Base-by-base conservation (phyloP, 306 rosid species). In the Astragalus glycyphyllos region DNA sequence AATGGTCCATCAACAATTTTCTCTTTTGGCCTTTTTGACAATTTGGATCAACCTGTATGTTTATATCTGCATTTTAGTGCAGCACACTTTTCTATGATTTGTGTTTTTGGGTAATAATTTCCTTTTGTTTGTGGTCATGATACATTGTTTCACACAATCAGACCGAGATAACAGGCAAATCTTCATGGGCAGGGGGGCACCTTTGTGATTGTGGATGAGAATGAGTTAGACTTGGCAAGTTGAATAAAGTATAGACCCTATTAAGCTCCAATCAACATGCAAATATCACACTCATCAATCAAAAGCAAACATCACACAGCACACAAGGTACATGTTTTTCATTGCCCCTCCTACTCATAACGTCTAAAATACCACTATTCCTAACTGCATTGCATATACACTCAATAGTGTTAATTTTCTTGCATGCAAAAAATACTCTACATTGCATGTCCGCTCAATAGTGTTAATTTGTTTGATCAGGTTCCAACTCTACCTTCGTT, bases 261-360 rank as follows among this genome's bases (percentile, higher is more conserved):
- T 60, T 69, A 65, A 81, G 82, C 56, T 50, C 87, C 88, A 77
- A 76, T 71, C 58, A 83, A 73, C 84, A 73, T 61, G 72, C 67
- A 44, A 51, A 80, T 8, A 68, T 81, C 78, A 32, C 85, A 83
- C 72, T 79, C 69, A 41, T 40, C 31, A 26, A 26, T 26, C 11
- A 62, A 41, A 62, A 60, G 51, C 68, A 41, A 11, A 41, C 17
- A 17, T 15, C 14, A 6, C 44, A 6, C 3, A n/a, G 3, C 45
- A 32, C 45, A 32, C 64, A 26, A 55, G 29, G 8, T 23, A 5
- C 58, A 26, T 26, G 4, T 20, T 20, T 20, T 20, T 35, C 7
- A 35, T 35, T 35, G 40, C 40, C 40, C 40, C 40, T 35, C 40
- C 40, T 20, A 20, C 23, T 20, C 23, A 26, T 26, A 26, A 26